These are phyloP conservation scores for Cladophialophora chaetospira DNA, from an alignment of 2,329 filamentous ascomycete genomes.

Conservation along the genomic window DNA sequence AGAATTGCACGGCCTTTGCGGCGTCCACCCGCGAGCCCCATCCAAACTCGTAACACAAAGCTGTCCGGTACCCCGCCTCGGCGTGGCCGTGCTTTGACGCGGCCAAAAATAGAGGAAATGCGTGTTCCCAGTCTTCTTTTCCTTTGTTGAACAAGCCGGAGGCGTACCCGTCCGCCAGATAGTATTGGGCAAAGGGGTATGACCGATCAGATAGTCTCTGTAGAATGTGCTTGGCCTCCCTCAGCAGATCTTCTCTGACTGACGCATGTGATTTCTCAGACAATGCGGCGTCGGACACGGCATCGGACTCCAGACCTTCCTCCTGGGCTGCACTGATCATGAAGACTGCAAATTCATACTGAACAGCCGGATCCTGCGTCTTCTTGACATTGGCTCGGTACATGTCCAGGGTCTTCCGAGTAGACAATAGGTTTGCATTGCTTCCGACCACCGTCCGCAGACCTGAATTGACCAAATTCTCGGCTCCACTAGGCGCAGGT, in stretches of 20 bases:
- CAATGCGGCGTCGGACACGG: constrained; percentile 36
- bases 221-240: constrained; percentile 86
- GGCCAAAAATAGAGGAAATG: constrained; percentile 88
- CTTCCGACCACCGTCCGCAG: constrained; percentile 78
- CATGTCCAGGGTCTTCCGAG: constrained; percentile 95
- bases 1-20: constrained; percentile 89
- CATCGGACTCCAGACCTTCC: constrained; percentile 58
- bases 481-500: constrained; percentile 63
- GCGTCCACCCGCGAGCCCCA: constrained; percentile 93
- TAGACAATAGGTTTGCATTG: constrained; percentile 87
- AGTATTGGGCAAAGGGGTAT: constrained; percentile 97
- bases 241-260: constrained; percentile 68
- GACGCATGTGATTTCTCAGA: constrained; percentile 53
- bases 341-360: constrained; percentile 96
- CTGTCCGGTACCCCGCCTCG: constrained; percentile 90
- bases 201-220: constrained; percentile 82
- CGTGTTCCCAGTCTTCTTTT: constrained; percentile 85
- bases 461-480: constrained; percentile 74
- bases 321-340: constrained; percentile 88
- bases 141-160: constrained; percentile 95
- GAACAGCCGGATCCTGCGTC: constrained; percentile 83
- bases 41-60: constrained; percentile 94
- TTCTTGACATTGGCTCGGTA: constrained; percentile 97
- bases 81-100: constrained; percentile 97
- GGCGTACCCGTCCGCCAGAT: constrained; percentile 89